These are phyloP conservation scores for Fennellomyces sp. DNA, from an alignment of 371 early-diverging fungal genomes.

Conservation along the genomic window DNA sequence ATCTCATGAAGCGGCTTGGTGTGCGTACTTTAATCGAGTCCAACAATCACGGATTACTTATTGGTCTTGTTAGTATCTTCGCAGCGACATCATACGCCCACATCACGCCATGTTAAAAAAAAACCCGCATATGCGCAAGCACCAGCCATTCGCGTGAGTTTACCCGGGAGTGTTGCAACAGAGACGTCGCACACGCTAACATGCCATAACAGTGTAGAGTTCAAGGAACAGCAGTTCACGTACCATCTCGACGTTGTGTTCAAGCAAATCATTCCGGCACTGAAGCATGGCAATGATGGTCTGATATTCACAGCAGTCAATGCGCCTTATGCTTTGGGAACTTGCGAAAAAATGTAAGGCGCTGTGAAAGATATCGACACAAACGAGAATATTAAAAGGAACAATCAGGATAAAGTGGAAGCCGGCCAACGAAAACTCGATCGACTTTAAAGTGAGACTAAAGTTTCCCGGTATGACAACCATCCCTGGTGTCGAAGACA, in stretches of 20 bases:
- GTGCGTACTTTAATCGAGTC: constrained; percentile 41
- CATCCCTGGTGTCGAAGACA: constrained; percentile 39
- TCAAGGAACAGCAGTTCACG: constrained; percentile 75
- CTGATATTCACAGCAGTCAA: constrained; percentile 93
- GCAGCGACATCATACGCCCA: constrained; percentile 68
- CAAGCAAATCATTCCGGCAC: constrained; percentile 69
- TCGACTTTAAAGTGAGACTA: constrained; percentile 85
- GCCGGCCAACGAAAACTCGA: constrained; percentile 95
- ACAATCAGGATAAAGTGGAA: constrained; percentile 98
- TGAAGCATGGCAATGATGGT: constrained; percentile 96
- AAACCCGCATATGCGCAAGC: constrained; percentile 36
- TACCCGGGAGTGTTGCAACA: background rate
- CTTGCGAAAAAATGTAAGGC: constrained; percentile 82
- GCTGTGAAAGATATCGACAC: background rate
- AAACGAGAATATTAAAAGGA: background rate
- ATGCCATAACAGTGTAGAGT: constrained; percentile 47
- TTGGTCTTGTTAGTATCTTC: constrained; percentile 55
- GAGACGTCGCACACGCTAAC: background rate
- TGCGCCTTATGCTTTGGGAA: constrained; percentile 87
- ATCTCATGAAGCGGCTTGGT: constrained; percentile 73
- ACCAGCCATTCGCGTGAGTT: constrained; percentile 69
- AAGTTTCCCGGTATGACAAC: constrained; percentile 36
- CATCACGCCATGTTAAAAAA: constrained; percentile 57
- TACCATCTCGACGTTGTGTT: constrained; percentile 69
- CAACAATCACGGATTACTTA: background rate